phyloP scores from a whole-genome alignment of 306 rosid genomes.

The Quercus bicolor region DNA sequence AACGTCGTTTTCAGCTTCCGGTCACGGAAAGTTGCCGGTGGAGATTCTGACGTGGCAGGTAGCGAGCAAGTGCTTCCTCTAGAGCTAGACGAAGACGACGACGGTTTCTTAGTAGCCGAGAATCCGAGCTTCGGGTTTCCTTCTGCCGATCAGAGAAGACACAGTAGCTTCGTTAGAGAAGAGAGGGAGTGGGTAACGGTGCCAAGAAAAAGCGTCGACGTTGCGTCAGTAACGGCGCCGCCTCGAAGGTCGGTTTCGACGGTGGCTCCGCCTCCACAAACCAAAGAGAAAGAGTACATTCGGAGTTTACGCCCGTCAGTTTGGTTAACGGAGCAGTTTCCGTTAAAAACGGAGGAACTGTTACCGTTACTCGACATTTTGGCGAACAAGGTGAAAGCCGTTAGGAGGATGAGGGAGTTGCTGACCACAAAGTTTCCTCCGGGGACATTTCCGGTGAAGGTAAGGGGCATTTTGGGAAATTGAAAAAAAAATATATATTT shows the following conservation, averaged over 20 bases:
- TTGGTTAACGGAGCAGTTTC: conserved; percentile 92
- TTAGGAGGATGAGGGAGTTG: conserved; percentile 84
- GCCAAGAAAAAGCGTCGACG: conserved; percentile 80
- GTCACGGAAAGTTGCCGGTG: conserved; percentile 58
- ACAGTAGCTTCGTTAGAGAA: conserved; percentile 78
- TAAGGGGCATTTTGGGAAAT: conserved; percentile 28
- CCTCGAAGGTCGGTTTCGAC: conserved; percentile 39
- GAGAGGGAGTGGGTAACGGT: conserved; percentile 73
- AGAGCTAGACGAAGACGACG: conserved; percentile 94
- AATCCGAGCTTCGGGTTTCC: conserved; percentile 61
- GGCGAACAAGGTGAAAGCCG: conserved; percentile 91
- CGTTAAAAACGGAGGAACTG: conserved; percentile 90
- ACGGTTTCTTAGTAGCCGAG: conserved; percentile 85
- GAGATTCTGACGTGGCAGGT: conserved; percentile 63
- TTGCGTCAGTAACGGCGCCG: conserved; percentile 33
- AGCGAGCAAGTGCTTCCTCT: conserved; percentile 73
- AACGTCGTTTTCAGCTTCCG: conserved; percentile 88
- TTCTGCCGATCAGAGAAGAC: conserved; percentile 58
- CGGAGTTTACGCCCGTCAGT: conserved; percentile 81
- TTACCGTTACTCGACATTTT: conserved; percentile 83
- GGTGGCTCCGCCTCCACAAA: conserved; percentile 39
- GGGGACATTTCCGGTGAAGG: conserved; percentile 96
- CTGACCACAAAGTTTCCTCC: conserved; percentile 96
- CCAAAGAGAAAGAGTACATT: conserved; percentile 80
- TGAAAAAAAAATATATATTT: not conserved